Evolutionary conservation across 148 eudicot species (phyloP), one percentile per base, ranked within the genome.

Genomic region (Rhododendron henanense): DNA sequence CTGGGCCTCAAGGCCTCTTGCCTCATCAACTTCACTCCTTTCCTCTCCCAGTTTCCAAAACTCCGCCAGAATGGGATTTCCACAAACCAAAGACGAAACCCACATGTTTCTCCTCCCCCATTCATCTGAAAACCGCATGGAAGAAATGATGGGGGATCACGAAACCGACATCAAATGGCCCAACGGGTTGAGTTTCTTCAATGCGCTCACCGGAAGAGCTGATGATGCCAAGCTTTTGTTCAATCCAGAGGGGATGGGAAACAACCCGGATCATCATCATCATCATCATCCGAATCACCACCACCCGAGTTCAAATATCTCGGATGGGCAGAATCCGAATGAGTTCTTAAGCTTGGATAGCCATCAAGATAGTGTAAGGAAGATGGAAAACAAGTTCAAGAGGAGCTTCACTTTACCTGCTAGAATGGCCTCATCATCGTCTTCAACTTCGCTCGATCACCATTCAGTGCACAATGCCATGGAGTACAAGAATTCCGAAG

Each of bases 121-220:
- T 86, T 90, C 95, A 0, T 85, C 95, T 0, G 94, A 93, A 87
- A 61, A 93, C 25, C 87, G 92, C 71, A 89, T 92, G 91, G 97
- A 92, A 23, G 93, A 93, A 37, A 90, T 94, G 96, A 91, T 92
- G 87, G 93, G 91, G 35, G 94, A 93, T 44, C 97, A 94, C 3
- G 86, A 90, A 5, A 98, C 94, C 81, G 92, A 81, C 91, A 96
- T 85, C 91, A 96, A 96, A 45, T 96, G 99, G 97, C 99, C 98
- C 41, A 95, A 92, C 69, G 99, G 99, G 28, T 83, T 95, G 51
- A 90, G 94, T 14, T 92, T 96, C 90, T 96, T 94, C 75, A 92
- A 90, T 79, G 99, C 98, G 3, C 93, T 96, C 3, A 95, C 96
- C 0, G 98, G 98, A 51, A 87, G 93, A 84, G 84, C 91, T 2